phyloP scores from a whole-genome alignment of 257 asterid species.

The Datura wrightii region DNA sequence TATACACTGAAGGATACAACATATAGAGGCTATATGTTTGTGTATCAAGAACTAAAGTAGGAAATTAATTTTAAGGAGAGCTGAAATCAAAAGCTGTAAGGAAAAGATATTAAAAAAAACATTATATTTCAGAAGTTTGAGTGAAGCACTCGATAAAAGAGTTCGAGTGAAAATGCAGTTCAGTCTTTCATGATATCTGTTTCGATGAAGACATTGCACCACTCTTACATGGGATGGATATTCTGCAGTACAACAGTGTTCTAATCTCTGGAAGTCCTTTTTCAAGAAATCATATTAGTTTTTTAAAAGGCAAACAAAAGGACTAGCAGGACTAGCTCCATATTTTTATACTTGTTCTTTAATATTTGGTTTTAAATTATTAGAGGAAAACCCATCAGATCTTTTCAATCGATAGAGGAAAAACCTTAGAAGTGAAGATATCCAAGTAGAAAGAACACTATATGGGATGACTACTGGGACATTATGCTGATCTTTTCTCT shows the following conservation, averaged over 20 bases:
- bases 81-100: conserved; percentile 4
- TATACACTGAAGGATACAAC: not conserved
- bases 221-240: conserved; percentile 23
- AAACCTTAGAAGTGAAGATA: not conserved
- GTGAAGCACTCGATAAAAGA: not conserved
- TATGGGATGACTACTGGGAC: conserved; percentile 2
- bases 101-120: not conserved
- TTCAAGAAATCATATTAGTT: not conserved
- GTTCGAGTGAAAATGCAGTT: not conserved
- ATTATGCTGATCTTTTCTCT: not conserved
- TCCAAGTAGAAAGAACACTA: not conserved
- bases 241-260: not conserved
- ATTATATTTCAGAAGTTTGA: conserved; percentile 10
- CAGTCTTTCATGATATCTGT: conserved; percentile 20
- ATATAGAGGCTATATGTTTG: not conserved
- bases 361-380: not conserved
- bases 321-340: not conserved
- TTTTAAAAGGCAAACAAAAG: not conserved
- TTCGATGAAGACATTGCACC: not conserved
- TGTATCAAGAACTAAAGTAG: conserved; percentile 12
- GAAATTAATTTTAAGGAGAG: not conserved
- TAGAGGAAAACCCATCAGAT: not conserved
- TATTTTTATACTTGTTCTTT: not conserved
- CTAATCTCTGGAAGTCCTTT: not conserved
- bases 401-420: not conserved